phyloP scores from a whole-genome alignment of 768 basidiomycete species.

The Calocybe gangraenosa region DNA sequence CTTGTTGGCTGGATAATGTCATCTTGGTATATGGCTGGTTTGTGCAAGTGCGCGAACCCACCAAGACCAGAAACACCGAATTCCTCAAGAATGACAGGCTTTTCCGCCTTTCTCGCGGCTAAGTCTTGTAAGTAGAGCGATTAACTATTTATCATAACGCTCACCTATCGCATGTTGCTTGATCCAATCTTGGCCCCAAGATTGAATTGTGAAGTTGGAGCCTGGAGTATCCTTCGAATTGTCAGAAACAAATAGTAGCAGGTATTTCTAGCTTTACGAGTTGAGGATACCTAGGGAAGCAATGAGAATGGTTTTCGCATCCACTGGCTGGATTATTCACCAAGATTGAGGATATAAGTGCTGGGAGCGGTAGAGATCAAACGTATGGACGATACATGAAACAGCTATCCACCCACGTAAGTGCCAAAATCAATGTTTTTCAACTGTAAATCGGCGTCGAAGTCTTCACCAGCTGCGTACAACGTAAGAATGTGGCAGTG shows the following conservation, averaged over 20 bases:
- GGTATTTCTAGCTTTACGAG: constrained; percentile 22
- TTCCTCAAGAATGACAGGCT: constrained; percentile 63
- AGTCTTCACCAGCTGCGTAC: constrained; percentile 49
- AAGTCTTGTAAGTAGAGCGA: not conserved
- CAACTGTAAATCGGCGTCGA: constrained; percentile 41
- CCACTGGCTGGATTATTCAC: constrained; percentile 20
- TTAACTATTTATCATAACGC: constrained; percentile 1
- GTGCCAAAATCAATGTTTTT: constrained; percentile 54
- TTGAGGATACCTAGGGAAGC: constrained; percentile 29
- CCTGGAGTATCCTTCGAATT: constrained; percentile 37
- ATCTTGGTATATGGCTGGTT: not conserved
- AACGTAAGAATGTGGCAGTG: not conserved
- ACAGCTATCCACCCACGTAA: constrained; percentile 34
- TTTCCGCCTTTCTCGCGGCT: constrained; percentile 50
- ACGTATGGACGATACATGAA: no score
- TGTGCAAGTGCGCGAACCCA: constrained; percentile 18
- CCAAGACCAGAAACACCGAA: constrained; percentile 48
- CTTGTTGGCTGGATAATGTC: constrained; percentile 39
- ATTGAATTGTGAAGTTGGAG: constrained; percentile 43
- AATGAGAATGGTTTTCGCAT: not conserved
- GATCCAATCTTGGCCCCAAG: constrained; percentile 59
- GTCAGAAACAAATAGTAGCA: not conserved
- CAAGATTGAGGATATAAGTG: constrained; percentile 42
- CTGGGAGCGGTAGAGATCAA: constrained; percentile 22
- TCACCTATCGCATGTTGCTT: constrained; percentile 44